A percentile compares a stretch with the other conserved stretches of the same genome.
phyloP scores from a whole-genome alignment of 768 basidiomycete species.

The Hypholoma fasciculare region DNA sequence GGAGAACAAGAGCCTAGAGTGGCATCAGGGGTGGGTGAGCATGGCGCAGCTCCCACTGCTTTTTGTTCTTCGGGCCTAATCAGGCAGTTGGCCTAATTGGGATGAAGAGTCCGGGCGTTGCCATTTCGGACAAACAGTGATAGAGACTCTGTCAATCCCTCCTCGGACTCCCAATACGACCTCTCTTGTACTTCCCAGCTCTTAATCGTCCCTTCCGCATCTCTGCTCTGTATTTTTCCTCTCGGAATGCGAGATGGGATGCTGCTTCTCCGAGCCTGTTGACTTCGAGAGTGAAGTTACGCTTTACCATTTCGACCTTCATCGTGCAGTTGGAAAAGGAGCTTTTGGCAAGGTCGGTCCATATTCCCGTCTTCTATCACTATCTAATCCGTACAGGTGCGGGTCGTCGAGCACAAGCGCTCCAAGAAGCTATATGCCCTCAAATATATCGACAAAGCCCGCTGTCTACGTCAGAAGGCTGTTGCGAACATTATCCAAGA shows the following conservation, averaged over 20 bases:
- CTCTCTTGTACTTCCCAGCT: conserved; percentile 36
- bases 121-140: conserved; percentile 18
- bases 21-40: background rate
- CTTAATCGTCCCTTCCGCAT: conserved; percentile 34
- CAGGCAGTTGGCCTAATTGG: conserved; percentile 17
- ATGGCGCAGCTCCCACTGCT: background rate
- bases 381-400: conserved; percentile 55
- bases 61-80: conserved; percentile 1
- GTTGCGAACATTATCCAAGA: conserved; percentile 95
- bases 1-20: background rate
- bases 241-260: conserved; percentile 55
- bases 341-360: conserved; percentile 92
- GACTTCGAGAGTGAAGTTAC: conserved; percentile 86
- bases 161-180: conserved; percentile 27
- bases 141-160: conserved; percentile 2
- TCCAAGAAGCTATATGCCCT: conserved; percentile 91
- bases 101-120: conserved; percentile 23
- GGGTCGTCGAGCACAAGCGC: conserved; percentile 95
- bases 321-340: conserved; percentile 94
- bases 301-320: conserved; percentile 95
- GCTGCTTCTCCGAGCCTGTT: conserved; percentile 72
- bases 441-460: conserved; percentile 97
- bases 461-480: conserved; percentile 88
- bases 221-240: conserved; percentile 23
- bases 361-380: conserved; percentile 5